These are phyloP conservation scores for Dendrobium chrysotoxum DNA, from an alignment of 106 monocot species.

Conservation along the genomic window DNA sequence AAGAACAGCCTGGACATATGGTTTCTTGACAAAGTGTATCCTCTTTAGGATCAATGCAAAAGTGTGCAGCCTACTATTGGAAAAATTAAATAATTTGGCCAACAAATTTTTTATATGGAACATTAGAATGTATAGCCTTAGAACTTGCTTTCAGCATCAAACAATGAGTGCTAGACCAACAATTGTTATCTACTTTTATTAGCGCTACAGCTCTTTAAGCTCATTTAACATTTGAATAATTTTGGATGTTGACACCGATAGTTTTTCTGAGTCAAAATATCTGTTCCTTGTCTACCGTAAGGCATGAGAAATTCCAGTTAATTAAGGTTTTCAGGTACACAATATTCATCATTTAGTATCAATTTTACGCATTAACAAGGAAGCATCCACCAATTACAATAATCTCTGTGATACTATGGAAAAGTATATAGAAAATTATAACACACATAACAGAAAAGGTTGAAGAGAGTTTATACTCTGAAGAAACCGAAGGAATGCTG, in stretches of 20 bases:
- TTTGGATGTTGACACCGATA: background rate
- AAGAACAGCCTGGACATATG: too few relatives aligned
- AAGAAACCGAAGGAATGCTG: slow-evolving; percentile 77
- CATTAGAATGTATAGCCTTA: too few relatives aligned
- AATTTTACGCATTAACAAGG: background rate
- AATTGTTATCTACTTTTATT: background rate
- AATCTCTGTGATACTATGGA: background rate
- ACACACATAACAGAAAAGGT: background rate
- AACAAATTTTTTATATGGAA: too few relatives aligned
- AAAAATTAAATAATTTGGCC: too few relatives aligned
- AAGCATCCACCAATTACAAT: background rate
- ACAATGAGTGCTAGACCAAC: background rate
- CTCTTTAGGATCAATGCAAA: too few relatives aligned
- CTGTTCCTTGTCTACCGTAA: background rate
- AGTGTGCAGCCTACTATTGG: too few relatives aligned
- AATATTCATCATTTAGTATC: background rate
- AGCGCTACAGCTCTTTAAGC: background rate
- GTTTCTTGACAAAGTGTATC: too few relatives aligned
- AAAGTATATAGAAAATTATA: background rate
- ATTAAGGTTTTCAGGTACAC: background rate
- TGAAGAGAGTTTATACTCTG: slow-evolving; percentile 54
- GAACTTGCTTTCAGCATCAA: too few relatives aligned
- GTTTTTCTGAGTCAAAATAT: background rate
- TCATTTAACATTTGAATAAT: background rate
- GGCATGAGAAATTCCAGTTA: background rate